Base-by-base conservation (phyloP, 2,329 filamentous ascomycete species). In the Torrubiellomyces zombiae region DNA sequence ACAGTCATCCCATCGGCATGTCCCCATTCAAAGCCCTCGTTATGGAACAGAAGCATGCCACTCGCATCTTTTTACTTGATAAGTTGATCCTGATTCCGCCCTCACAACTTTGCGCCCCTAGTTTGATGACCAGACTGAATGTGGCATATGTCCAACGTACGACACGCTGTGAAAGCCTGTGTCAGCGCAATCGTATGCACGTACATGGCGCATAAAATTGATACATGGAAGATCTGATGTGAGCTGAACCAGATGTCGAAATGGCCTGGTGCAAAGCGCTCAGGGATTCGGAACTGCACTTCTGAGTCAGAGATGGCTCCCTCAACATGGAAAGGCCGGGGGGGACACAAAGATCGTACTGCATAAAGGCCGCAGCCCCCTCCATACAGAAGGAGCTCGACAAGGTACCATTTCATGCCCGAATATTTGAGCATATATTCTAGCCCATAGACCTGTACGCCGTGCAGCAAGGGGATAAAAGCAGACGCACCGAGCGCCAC, bases 181-280 rank as follows among this genome's bases (percentile, higher is more conserved):
- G n/a, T n/a, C n/a, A n/a, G n/a, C n/a, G n/a, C n/a, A n/a, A n/a
- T n/a, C n/a, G n/a, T n/a, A n/a, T n/a, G n/a, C n/a, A n/a, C n/a
- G n/a, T 28, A 32, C 26, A 34, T 32, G 9, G 35, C 33, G 15
- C 31, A 33, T 21, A 36, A 26, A 13, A 35, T 33, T 6, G 17
- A 58, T 19, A 86, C 57, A 52, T 93, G 83, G 47, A 94, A 93
- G 32, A 93, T 74, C 53, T 93, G 83, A 50, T 93, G 83, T 13
- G 79, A 89, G 44, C 73, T 80, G 12, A 82, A 81, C 63, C 76
- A 75, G 20, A 91, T 75, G 50, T 93, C 83, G 43, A 83, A 91
- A n/a, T 47, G 58, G 3, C 80, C 76, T 0, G 82, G 83, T 25
- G 55, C 63, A 40, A 63, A 65, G 26, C 77, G 60, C 53, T 94